Conservation (phyloP, 805 yeast species). For the Candida cerambycidarum region DNA sequence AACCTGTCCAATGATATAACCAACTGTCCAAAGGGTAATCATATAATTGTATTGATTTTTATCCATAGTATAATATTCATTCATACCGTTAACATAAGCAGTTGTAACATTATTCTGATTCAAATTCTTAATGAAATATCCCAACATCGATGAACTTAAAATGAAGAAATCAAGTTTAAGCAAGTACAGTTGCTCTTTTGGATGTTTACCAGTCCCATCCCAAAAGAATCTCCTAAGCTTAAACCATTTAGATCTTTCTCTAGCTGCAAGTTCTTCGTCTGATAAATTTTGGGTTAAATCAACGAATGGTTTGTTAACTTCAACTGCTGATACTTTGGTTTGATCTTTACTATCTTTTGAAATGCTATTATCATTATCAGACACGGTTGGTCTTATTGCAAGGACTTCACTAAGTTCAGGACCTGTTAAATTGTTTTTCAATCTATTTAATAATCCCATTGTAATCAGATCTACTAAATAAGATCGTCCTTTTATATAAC, state of each 20-base stretch:
- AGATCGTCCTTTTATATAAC: neutral
- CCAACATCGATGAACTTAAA: slow-evolving; percentile 55
- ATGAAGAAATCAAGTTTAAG: slow-evolving; percentile 44
- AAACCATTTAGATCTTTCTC: slow-evolving; percentile 1
- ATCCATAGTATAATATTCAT: slow-evolving; percentile 40
- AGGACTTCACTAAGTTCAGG: slow-evolving; percentile 5
- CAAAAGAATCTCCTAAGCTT: slow-evolving; percentile 26
- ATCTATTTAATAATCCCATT: neutral
- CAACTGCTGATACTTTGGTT: slow-evolving; percentile 1
- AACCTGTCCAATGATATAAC: slow-evolving; percentile 51
- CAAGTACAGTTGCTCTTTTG: slow-evolving; percentile 33
- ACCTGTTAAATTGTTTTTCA: neutral
- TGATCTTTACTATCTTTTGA: slow-evolving; percentile 1
- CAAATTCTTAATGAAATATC: slow-evolving; percentile 47
- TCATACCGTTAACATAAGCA: slow-evolving; percentile 50
- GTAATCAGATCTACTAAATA: neutral
- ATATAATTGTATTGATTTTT: slow-evolving; percentile 46
- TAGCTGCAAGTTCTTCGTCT: neutral
- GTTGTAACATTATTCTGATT: slow-evolving; percentile 43
- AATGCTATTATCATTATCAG: neutral
- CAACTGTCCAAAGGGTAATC: slow-evolving; percentile 46
- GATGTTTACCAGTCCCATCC: slow-evolving; percentile 41
- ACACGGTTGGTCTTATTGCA: neutral
- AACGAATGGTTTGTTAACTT: slow-evolving; percentile 3
- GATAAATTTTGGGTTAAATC: slow-evolving; percentile 5